Evolutionary conservation across 805 yeast species (phyloP), one percentile per base, ranked within the genome.

Genomic region (Candida hispaniensis): DNA sequence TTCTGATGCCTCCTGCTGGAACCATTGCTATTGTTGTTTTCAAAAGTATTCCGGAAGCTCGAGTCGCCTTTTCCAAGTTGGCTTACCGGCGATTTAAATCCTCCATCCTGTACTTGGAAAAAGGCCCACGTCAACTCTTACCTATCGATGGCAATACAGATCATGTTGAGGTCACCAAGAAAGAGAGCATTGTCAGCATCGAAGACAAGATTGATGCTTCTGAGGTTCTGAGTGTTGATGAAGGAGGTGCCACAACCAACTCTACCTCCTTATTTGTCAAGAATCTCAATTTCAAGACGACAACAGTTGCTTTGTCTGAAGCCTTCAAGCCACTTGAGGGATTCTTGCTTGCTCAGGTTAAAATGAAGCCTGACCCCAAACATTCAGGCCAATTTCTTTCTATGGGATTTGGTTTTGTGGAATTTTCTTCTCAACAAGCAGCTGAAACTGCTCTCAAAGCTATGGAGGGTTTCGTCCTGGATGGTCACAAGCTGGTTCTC

Each of bases 381-480:
- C 69, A 72, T 41, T 52, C 69, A 2, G 78, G 75, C 7, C 69
- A 69, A 39, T 59, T 65, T n/a, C 66, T 75, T 41, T 83, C 95
- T 48, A 91, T 91, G 98, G 98, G 98, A 13, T 91, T 85, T 51
- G 98, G 98, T 1, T 91, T 91, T 60, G 95, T 73, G 9, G 98
- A 91, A 58, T 91, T 83, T 58, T 72, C 64, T 46, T 71, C 86
- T 2, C 72, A 71, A 45, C 81, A 74, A 23, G 74, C 79, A 49
- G 98, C 98, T 0, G 65, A 71, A 24, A 64, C 69, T 8, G 97
- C 94, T 5, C 72, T 83, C 30, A 55, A 65, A 19, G 67, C 77
- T 0, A 59, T 83, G 62, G 81, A 86, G 55, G 93, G 82, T 3
- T 67, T 73, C 35, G 72, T 73, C 2, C 65, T 91, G 39, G 94